These are phyloP conservation scores for Pichia sp. DNA, from an alignment of 1,139 yeast genomes.

Conservation along the genomic window DNA sequence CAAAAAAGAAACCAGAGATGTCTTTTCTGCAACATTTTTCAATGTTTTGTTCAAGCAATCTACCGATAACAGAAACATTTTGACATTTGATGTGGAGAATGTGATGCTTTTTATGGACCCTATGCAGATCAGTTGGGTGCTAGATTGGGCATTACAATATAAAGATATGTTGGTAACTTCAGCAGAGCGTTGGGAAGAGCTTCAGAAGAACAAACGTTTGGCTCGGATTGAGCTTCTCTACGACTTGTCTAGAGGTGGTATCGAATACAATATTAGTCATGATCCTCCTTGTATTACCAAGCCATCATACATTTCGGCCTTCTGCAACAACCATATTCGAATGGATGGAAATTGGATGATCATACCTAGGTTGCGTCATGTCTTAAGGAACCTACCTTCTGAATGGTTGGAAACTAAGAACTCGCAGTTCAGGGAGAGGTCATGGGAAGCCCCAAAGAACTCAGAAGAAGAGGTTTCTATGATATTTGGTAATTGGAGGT, in stretches of 20 bases:
- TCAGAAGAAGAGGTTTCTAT: conserved; percentile 50
- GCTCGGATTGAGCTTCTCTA: conserved; percentile 40
- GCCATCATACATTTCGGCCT: conserved; percentile 66
- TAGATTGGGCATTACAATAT: conserved; percentile 23
- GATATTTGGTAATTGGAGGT: conserved; percentile 76
- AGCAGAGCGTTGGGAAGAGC: conserved; percentile 9
- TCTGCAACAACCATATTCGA: conserved; percentile 72
- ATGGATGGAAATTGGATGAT: conserved; percentile 85
- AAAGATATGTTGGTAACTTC: background rate
- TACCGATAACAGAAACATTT: conserved; percentile 2
- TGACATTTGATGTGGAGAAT: conserved; percentile 8
- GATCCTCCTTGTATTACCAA: conserved; percentile 89
- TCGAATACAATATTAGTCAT: conserved; percentile 52
- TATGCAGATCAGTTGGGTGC: conserved; percentile 32
- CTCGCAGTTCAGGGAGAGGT: conserved; percentile 18
- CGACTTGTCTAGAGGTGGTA: conserved; percentile 57
- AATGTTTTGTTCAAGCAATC: conserved; percentile 10
- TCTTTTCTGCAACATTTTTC: conserved; percentile 1
- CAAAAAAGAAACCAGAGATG: conserved; percentile 5
- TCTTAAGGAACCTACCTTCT: conserved; percentile 52
- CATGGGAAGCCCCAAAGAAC: conserved; percentile 40
- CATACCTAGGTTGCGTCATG: conserved; percentile 68
- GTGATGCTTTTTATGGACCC: conserved; percentile 21
- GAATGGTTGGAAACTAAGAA: conserved; percentile 37
- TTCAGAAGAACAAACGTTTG: conserved; percentile 17